Conservation (phyloP, 2,329 filamentous ascomycete species). For the Colletotrichum aenigma region DNA sequence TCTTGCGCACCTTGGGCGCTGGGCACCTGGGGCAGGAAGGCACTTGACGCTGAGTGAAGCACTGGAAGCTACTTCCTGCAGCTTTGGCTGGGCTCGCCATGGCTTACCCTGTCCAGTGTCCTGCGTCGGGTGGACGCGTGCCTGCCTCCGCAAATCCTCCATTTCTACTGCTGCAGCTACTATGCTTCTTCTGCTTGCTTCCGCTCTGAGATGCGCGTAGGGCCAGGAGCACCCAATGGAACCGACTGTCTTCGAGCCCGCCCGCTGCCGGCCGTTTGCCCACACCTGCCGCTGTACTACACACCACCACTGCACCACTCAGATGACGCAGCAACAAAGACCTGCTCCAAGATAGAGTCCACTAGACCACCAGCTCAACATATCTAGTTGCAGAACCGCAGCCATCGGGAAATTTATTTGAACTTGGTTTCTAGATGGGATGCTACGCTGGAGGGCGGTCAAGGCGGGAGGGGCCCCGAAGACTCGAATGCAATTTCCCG, state of each 20-base stretch:
- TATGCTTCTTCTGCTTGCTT: neutral
- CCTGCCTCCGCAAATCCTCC: neutral
- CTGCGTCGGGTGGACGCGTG: neutral
- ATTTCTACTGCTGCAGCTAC: neutral
- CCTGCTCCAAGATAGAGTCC: neutral
- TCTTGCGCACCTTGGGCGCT: neutral
- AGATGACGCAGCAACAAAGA: neutral
- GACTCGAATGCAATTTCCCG: conserved; percentile 14
- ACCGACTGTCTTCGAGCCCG: neutral
- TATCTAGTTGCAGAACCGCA: neutral
- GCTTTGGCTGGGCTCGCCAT: neutral
- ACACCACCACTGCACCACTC: neutral
- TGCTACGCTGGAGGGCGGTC: neutral
- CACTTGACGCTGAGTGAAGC: neutral
- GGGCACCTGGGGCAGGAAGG: neutral
- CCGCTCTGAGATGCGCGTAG: neutral
- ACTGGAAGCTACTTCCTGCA: neutral
- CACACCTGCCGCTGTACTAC: neutral
- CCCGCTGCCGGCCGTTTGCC: neutral
- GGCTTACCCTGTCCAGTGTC: neutral
- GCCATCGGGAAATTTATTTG: conserved; percentile 6
- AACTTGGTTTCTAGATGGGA: conserved; percentile 3
- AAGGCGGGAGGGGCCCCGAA: neutral
- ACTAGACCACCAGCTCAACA: neutral
- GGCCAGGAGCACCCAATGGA: neutral